Conservation (phyloP, 106 monocot genomes). For the Acorus gramineus region DNA sequence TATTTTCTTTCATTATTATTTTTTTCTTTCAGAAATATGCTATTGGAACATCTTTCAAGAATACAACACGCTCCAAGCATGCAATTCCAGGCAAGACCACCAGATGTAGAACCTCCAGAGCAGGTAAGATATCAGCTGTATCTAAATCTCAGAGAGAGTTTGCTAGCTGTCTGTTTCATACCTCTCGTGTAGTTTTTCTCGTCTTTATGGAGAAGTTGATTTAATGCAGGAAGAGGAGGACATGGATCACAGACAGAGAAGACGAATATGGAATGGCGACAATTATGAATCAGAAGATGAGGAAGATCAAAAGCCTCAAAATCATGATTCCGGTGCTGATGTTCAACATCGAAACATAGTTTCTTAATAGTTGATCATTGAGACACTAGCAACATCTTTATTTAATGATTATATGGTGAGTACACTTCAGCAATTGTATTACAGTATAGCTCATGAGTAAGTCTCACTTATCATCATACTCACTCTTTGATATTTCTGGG, state of each 20-base stretch:
- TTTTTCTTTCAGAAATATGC: constrained; percentile 18
- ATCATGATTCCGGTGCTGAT: no score
- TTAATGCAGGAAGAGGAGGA: constrained; percentile 25
- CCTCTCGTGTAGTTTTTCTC: neutral
- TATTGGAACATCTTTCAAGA: constrained; percentile 32
- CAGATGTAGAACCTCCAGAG: constrained; percentile 28
- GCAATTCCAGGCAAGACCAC: constrained; percentile 34
- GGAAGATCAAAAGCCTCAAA: constrained; percentile 7
- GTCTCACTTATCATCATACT: no score
- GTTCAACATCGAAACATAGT: no score
- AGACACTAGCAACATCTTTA: no score
- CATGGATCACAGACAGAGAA: constrained; percentile 15
- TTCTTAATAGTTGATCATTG: no score
- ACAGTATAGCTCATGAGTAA: no score
- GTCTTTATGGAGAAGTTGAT: neutral
- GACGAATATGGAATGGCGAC: constrained; percentile 28
- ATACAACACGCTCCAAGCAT: constrained; percentile 32
- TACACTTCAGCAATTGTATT: no score
- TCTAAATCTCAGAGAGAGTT: neutral
- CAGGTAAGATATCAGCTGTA: constrained; percentile 3
- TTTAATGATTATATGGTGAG: no score
- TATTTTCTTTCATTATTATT: neutral
- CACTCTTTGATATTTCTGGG: no score
- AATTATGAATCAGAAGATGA: constrained; percentile 29
- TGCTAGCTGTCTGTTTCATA: neutral